A percentile compares a stretch with the other conserved stretches of the same genome.
Conservation (phyloP, 352 stramenopile genomes). For the Pythium brassicae region DNA sequence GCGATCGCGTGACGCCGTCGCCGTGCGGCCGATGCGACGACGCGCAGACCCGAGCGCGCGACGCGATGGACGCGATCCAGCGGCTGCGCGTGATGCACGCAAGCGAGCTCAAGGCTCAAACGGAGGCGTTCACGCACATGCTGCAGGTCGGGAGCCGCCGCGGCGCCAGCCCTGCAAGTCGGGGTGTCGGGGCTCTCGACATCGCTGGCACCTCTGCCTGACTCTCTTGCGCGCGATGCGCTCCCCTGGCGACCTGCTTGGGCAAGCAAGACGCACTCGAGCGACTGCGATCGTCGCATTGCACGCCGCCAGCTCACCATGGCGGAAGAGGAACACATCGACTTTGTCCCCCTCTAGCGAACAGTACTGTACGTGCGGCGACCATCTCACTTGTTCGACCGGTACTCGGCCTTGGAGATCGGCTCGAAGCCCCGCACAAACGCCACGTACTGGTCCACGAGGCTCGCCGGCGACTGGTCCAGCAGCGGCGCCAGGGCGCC, state of each 20-base stretch:
- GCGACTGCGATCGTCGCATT: too few relatives aligned
- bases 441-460: slow-evolving; percentile 26
- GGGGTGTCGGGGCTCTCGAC: too few relatives aligned
- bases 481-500: slow-evolving; percentile 25
- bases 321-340: too few relatives aligned
- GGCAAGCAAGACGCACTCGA: too few relatives aligned
- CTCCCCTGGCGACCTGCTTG: too few relatives aligned
- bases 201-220: too few relatives aligned
- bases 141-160: neutral
- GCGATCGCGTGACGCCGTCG: neutral
- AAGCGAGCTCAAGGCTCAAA: slow-evolving; percentile 7
- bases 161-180: too few relatives aligned
- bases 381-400: slow-evolving; percentile 8
- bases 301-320: too few relatives aligned
- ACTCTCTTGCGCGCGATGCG: too few relatives aligned
- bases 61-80: slow-evolving; percentile 1
- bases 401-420: slow-evolving; percentile 32
- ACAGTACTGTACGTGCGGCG: too few relatives aligned
- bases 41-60: neutral
- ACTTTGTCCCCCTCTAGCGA: too few relatives aligned
- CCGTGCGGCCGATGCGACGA: neutral
- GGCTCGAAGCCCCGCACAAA: slow-evolving; percentile 42
- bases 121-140: slow-evolving; percentile 2
- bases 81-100: slow-evolving; percentile 5
- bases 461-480: slow-evolving; percentile 23